phyloP scores from a whole-genome alignment of 352 stramenopile genomes.

The Globisporangium acanthophoron region DNA sequence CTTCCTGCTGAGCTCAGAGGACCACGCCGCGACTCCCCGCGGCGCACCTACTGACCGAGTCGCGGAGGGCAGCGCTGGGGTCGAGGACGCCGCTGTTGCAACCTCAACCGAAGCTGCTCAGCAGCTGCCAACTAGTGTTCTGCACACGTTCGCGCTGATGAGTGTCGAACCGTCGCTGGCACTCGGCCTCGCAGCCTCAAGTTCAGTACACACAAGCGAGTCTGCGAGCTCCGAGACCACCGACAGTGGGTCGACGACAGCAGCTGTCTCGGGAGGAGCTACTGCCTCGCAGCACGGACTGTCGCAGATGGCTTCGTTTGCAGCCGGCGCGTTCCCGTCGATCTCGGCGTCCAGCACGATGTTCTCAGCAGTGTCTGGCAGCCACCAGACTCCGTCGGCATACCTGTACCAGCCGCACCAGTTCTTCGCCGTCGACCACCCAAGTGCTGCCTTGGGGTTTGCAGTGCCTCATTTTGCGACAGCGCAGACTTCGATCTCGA shows the following conservation, averaged over 20 bases:
- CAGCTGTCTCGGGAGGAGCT: not conserved
- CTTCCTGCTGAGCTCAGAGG: conserved; percentile 1
- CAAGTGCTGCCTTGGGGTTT: not conserved
- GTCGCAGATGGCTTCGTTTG: conserved; percentile 2
- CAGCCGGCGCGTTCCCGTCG: conserved; percentile 8
- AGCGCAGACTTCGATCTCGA: not conserved
- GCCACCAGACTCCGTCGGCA: not conserved
- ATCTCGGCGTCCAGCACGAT: not conserved
- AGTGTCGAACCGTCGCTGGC: not conserved
- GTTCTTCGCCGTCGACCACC: conserved; percentile 13
- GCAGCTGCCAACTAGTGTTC: not conserved
- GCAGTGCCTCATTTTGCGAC: not conserved
- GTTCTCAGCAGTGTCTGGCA: not conserved
- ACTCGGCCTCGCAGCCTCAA: not conserved
- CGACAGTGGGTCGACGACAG: not conserved
- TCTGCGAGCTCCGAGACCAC: not conserved
- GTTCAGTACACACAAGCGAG: not conserved
- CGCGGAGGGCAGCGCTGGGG: not conserved
- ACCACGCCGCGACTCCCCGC: not conserved
- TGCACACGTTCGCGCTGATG: conserved; percentile 2
- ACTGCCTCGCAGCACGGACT: not conserved
- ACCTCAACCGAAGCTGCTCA: not conserved
- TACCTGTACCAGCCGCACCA: conserved; percentile 9
- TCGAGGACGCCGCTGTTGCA: not conserved
- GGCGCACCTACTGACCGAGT: not conserved